Percentiles rank a stretch among this genome's conserved stretches.
phyloP scores from a whole-genome alignment of 306 rosid genomes.

The Lathyrus aphaca region DNA sequence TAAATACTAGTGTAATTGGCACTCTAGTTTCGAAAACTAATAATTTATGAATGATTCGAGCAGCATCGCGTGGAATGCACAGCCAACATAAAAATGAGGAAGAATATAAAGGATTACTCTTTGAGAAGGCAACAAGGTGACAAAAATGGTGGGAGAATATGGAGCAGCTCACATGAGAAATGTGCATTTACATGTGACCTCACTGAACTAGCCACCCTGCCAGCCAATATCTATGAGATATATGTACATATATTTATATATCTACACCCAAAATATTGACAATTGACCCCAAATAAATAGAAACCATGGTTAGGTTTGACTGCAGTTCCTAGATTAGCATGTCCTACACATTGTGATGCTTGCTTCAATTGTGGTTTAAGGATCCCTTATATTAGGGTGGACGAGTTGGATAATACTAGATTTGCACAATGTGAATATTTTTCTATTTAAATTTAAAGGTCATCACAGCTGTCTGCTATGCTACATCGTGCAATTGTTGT shows the following conservation, averaged over 20 bases:
- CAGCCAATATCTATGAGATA: conserved; percentile 34
- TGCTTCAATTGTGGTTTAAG: conserved; percentile 53
- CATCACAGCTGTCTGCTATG: no score
- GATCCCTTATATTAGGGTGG: neutral
- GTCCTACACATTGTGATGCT: conserved; percentile 37
- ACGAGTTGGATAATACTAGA: no score
- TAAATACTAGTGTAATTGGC: neutral
- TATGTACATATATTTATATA: no score
- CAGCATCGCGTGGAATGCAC: conserved; percentile 32
- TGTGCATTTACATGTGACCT: conserved; percentile 51
- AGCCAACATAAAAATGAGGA: neutral
- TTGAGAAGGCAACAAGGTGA: conserved; percentile 12
- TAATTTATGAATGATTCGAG: neutral
- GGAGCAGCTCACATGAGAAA: conserved; percentile 45
- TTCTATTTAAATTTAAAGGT: no score
- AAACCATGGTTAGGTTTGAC: neutral
- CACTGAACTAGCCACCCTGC: conserved; percentile 49
- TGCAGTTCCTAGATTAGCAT: neutral
- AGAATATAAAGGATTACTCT: neutral
- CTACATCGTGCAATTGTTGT: no score
- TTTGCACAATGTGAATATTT: no score
- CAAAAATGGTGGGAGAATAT: conserved; percentile 39
- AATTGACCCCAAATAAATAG: no score
- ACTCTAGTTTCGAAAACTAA: neutral
- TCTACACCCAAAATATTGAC: no score